These are phyloP conservation scores for Chlamydomonas asymmetrica DNA, from an alignment of 139 green algal species.

Conservation along the genomic window DNA sequence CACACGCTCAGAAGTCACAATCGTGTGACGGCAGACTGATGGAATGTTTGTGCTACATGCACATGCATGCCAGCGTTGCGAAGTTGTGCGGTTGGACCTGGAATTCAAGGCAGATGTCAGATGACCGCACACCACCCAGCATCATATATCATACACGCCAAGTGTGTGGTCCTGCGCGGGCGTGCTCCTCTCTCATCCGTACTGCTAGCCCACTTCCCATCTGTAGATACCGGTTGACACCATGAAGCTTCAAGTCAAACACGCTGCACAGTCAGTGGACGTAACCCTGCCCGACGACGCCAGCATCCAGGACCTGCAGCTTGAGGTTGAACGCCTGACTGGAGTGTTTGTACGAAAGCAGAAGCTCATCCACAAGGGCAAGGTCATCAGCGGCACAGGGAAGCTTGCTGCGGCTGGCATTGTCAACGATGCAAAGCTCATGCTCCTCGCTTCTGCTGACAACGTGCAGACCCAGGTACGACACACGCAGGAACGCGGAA, in stretches of 20 bases:
- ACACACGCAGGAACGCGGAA: background rate
- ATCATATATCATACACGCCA: too few relatives aligned
- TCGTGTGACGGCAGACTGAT: too few relatives aligned
- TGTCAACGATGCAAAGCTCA: slow-evolving; percentile 56
- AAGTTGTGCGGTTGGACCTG: too few relatives aligned
- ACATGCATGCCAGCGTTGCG: too few relatives aligned
- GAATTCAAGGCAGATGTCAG: too few relatives aligned
- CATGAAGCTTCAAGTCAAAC: background rate
- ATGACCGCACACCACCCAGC: too few relatives aligned
- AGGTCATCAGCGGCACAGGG: slow-evolving; percentile 36
- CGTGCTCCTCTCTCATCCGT: too few relatives aligned
- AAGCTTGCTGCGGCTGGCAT: slow-evolving; percentile 37
- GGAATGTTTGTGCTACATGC: too few relatives aligned
- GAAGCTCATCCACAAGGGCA: slow-evolving; percentile 69
- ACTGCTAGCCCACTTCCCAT: too few relatives aligned
- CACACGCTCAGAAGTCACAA: too few relatives aligned
- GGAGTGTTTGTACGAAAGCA: slow-evolving; percentile 56
- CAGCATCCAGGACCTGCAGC: slow-evolving; percentile 30
- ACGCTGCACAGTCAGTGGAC: slow-evolving; percentile 3
- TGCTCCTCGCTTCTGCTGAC: slow-evolving; percentile 55
- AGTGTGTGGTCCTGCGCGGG: too few relatives aligned
- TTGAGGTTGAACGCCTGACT: slow-evolving; percentile 47
- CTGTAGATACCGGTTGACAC: too few relatives aligned
- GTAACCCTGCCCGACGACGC: background rate
- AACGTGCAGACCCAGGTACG: slow-evolving; percentile 9